Conservation (phyloP, 768 basidiomycete genomes). For the Tulasnella sp. region DNA sequence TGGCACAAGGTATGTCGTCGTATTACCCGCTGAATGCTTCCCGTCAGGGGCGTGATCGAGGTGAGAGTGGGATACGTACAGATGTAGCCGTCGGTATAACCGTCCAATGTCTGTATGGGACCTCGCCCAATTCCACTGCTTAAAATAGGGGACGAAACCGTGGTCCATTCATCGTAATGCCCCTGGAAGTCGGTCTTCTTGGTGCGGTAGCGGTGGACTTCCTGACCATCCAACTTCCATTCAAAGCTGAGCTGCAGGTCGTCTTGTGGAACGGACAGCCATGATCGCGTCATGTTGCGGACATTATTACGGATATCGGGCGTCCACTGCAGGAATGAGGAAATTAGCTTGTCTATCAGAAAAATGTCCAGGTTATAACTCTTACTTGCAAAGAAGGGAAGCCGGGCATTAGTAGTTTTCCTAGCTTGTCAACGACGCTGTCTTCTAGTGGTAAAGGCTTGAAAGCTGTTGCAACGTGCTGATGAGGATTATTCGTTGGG, state of each 20-base stretch:
- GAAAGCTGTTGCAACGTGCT: background rate
- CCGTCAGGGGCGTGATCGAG: no score
- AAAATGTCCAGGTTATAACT: no score
- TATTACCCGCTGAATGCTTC: slow-evolving; percentile 22
- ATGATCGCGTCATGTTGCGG: background rate
- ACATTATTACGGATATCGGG: background rate
- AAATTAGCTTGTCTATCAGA: background rate
- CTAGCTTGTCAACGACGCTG: background rate
- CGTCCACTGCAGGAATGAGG: background rate
- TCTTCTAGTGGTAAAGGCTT: background rate
- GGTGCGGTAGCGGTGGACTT: no score
- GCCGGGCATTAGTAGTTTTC: no score
- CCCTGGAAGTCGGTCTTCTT: background rate
- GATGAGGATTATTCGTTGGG: no score
- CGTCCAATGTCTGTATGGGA: background rate
- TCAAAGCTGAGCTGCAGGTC: background rate
- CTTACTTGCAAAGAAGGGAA: no score
- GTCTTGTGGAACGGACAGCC: background rate
- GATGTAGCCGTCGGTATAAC: background rate
- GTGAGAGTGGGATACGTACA: no score
- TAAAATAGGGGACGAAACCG: background rate
- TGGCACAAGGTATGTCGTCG: slow-evolving; percentile 26
- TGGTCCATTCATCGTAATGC: background rate
- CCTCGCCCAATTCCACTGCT: background rate
- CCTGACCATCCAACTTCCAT: background rate